These are phyloP conservation scores for Prunus armeniaca DNA, from an alignment of 306 rosid species.

Conservation along the genomic window DNA sequence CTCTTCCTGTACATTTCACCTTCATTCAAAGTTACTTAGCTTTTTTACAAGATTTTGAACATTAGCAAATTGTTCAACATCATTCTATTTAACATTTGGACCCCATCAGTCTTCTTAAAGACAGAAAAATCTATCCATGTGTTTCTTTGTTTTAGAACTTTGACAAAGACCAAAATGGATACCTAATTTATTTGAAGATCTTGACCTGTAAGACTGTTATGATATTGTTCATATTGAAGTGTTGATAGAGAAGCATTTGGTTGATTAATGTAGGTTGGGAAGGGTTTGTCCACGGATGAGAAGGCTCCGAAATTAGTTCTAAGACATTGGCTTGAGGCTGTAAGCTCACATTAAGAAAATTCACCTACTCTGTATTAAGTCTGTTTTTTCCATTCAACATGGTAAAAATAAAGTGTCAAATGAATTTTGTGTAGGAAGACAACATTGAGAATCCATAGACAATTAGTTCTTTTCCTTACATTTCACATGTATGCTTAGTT, in stretches of 20 bases:
- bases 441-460: background rate
- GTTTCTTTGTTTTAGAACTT: too few species aligned
- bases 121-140: too few species aligned
- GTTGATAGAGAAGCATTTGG: background rate
- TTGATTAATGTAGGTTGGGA: conserved; percentile 63
- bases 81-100: too few species aligned
- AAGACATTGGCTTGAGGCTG: conserved; percentile 91
- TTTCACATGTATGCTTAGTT: background rate
- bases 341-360: conserved; percentile 36
- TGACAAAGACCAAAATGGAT: conserved; percentile 1
- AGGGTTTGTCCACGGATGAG: conserved; percentile 72
- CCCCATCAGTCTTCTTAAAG: too few species aligned
- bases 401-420: background rate
- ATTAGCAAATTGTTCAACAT: conserved; percentile 1
- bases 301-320: conserved; percentile 67
- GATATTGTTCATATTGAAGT: background rate
- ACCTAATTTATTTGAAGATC: conserved; percentile 25
- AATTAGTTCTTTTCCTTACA: too few species aligned
- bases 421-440: background rate
- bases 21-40: background rate
- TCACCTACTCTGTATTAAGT: background rate
- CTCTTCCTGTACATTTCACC: background rate
- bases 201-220: background rate
- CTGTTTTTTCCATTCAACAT: background rate
- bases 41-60: background rate